Evolutionary conservation across 1,284 basidiomycete species (phyloP), one percentile per base, ranked within the genome.

Genomic region (Caloboletus firmus): DNA sequence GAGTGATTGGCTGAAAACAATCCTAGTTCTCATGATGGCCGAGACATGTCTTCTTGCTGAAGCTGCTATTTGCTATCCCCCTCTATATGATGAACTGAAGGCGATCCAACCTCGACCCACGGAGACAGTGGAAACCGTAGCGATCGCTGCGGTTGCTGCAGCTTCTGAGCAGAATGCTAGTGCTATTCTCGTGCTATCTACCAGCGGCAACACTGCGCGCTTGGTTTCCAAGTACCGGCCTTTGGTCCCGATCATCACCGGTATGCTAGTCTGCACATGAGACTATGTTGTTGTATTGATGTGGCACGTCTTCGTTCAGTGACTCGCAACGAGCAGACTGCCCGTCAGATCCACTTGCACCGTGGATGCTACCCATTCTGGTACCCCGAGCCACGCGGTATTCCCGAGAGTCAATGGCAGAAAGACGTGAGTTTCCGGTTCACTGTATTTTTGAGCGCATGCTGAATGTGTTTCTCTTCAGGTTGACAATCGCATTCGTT

Each of bases 211-310:
- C 76, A 98, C 96, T 55, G 95, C 97, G 32, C 92, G 97, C 61
- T 81, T 99, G 60, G 82, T 99, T 66, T 95, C 94, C 74, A 99
- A 99, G 79, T 99, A 98, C 79, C 85, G 95, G 60, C 97, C 97
- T 37, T 77, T 81, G 57, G 91, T 94, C 62, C 97, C 97, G 50
- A 98, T 99, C 74, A 89, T 98, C 76, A 93, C 91, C 59, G 89
- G 91, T 93, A 66, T 52, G 82, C 68, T 45, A 18, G 9, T 60
- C 35, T 43, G 45, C 32, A 15, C 12, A 22, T 46, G 32, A 32
- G 24, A 39, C 24, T 6, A 47, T 47, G 49, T 35, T 13, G 34
- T 43, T 28, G 24, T 56, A 12, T 20, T 57, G 42, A 48, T 31
- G 46, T 47, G 51, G 43, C 31, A 37, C 51, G 51, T 24, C 32